Evolutionary conservation across 2,329 filamentous ascomycete genomes (phyloP).

Genomic region (Aspergillus hiratsukae): DNA sequence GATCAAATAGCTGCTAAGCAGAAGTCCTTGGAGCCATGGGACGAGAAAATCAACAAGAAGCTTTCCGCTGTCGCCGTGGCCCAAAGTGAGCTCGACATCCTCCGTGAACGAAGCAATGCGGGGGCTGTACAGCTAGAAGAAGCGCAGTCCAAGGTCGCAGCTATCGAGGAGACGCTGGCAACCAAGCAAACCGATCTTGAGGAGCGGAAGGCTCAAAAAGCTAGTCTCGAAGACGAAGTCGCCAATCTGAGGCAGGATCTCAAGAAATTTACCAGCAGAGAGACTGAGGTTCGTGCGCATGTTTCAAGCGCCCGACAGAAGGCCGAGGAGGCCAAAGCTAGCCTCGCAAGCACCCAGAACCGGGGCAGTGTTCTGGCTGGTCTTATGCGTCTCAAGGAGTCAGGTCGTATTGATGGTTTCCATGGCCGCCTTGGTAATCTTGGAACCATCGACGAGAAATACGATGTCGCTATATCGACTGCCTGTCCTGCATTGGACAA

Average conservation of each 20-base stretch:
- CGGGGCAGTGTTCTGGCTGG: constrained; percentile 89
- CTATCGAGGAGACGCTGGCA: constrained; percentile 66
- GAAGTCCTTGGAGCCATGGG: constrained; percentile 93
- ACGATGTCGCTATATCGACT: constrained; percentile 97
- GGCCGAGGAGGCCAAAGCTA: constrained; percentile 91
- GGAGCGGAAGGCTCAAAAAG: constrained; percentile 68
- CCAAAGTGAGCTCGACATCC: constrained; percentile 87
- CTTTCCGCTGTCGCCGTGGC: constrained; percentile 90
- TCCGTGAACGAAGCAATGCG: constrained; percentile 83
- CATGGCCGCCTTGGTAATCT: constrained; percentile 92
- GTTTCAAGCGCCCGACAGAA: constrained; percentile 89
- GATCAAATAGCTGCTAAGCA: constrained; percentile 90
- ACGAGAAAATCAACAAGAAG: constrained; percentile 93
- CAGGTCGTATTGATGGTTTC: constrained; percentile 94
- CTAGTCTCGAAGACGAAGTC: constrained; percentile 68
- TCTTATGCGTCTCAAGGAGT: constrained; percentile 91
- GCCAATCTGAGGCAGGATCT: constrained; percentile 68
- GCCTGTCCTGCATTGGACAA: constrained; percentile 90
- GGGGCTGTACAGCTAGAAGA: constrained; percentile 81
- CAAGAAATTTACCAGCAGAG: constrained; percentile 66
- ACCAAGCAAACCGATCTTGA: constrained; percentile 72
- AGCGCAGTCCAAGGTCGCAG: constrained; percentile 70
- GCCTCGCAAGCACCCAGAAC: constrained; percentile 82
- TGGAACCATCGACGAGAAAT: constrained; percentile 87
- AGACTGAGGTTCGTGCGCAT: constrained; percentile 76